Evolutionary conservation across 768 basidiomycete species (phyloP).

Genomic region (Kwoniella dejecticola): DNA sequence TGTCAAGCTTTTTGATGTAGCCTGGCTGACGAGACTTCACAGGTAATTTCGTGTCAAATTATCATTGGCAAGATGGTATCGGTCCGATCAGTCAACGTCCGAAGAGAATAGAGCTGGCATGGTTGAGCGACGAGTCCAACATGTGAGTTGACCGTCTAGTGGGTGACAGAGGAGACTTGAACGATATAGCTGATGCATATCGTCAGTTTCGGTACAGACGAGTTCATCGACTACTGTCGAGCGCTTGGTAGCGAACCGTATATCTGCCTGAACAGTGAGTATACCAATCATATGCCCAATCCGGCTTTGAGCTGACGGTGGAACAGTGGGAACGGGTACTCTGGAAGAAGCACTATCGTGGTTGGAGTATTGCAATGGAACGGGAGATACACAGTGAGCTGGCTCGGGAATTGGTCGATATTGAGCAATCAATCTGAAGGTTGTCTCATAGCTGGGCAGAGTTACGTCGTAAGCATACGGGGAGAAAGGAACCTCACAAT

Average conservation of each 20-base stretch:
- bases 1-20: background rate
- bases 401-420: constrained; percentile 41
- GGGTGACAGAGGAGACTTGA: too few species aligned
- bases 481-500: constrained; percentile 62
- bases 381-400: constrained; percentile 54
- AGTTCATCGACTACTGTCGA: constrained; percentile 64
- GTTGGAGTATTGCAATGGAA: constrained; percentile 68
- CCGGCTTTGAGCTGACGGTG: constrained; percentile 3
- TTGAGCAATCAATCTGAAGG: too few species aligned
- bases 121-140: constrained; percentile 66
- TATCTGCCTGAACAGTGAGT: constrained; percentile 63
- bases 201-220: constrained; percentile 62
- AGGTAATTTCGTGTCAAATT: constrained; percentile 63
- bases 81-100: constrained; percentile 62
- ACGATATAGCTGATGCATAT: too few species aligned
- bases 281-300: background rate
- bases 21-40: background rate
- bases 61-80: constrained; percentile 66
- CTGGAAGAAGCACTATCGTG: constrained; percentile 64
- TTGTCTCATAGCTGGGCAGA: constrained; percentile 60
- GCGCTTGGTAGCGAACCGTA: constrained; percentile 63
- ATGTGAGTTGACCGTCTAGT: constrained; percentile 46
- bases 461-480: constrained; percentile 63
- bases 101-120: constrained; percentile 65
- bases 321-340: constrained; percentile 64